Evolutionary conservation across 495 filamentous ascomycete genomes (phyloP), one percentile per base, ranked within the genome.

Genomic region (Opeltia flavorubescens): DNA sequence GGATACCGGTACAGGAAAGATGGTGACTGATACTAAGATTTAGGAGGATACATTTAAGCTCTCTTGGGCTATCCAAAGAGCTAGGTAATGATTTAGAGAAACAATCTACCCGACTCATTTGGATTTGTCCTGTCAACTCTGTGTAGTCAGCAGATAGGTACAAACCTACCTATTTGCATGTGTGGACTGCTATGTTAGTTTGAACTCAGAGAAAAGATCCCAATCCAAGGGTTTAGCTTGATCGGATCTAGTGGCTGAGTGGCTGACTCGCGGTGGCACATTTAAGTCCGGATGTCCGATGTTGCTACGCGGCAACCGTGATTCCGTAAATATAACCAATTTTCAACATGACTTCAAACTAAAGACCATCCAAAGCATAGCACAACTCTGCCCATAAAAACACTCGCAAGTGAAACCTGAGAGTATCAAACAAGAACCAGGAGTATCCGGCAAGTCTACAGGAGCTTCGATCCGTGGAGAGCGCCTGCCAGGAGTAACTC

Each of bases 381-480:
- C 4, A n/a, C 13, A 36, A 17, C 34, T 18, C 20, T 8, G n/a
- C 12, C 34, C 13, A n/a, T 17, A 3, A 18, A 31, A 31, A 6
- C 13, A 6, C 13, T 13, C 6, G 6, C 29, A 31, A n/a, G n/a
- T n/a, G 34, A 38, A 7, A 38, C 12, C n/a, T 43, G 2, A 15
- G 13, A 17, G 12, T 4, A 28, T 17, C n/a, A 31, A 48, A 40
- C 6, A 30, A n/a, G 7, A 17, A 48, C 20, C 25, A 39, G 27
- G 34, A 40, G 15, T 31, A 33, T 44, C 26, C 34, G 41, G 47
- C 51, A 54, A 54, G 47, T 46, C 38, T 23, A 44, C 23, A 44
- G 52, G 47, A 51, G 52, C 50, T 58, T 49, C 50, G 43, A 46
- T 47, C 36, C 27, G 31, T 35, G 40, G 28, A 52, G 21, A 54